phyloP scores from a whole-genome alignment of 495 filamentous ascomycete species.

The Penicillium simplicissimum region DNA sequence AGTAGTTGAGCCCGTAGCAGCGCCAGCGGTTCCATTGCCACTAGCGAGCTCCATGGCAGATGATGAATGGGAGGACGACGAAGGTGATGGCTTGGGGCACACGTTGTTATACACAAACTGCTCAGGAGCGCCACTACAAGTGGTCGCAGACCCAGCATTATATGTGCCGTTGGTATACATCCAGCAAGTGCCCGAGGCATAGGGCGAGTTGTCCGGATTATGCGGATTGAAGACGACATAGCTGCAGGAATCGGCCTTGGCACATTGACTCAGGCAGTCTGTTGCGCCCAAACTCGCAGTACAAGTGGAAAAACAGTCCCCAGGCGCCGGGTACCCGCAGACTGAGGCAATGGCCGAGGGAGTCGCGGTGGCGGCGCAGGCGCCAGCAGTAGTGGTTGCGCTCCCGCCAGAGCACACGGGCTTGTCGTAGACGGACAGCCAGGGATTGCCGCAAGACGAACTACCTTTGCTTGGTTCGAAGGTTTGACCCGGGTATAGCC shows the following conservation, averaged over 20 bases:
- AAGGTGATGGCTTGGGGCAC: constrained; percentile 26
- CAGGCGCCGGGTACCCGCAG: constrained; percentile 30
- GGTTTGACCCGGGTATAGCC: constrained; percentile 31
- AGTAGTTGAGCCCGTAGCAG: constrained; percentile 12
- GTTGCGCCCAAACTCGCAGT: constrained; percentile 25
- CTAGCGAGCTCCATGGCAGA: constrained; percentile 15
- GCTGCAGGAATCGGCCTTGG: constrained; percentile 28
- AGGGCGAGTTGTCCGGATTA: constrained; percentile 20
- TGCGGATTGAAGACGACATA: constrained; percentile 29
- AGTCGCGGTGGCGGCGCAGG: constrained; percentile 29
- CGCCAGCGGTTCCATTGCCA: constrained; percentile 17
- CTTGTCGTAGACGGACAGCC: constrained; percentile 22
- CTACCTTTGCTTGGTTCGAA: constrained; percentile 26
- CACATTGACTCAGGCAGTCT: constrained; percentile 29
- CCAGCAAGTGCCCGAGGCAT: constrained; percentile 27
- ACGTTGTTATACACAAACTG: constrained; percentile 27
- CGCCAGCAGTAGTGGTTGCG: constrained; percentile 28
- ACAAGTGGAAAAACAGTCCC: constrained; percentile 21
- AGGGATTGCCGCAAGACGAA: constrained; percentile 20
- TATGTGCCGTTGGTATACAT: constrained; percentile 30
- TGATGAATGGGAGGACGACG: constrained; percentile 20
- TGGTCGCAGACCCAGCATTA: constrained; percentile 17
- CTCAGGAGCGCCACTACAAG: constrained; percentile 22
- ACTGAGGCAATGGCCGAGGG: constrained; percentile 32
- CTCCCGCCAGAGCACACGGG: constrained; percentile 21